phyloP scores from a whole-genome alignment of 495 filamentous ascomycete genomes.

The Gamarada debralockiae region DNA sequence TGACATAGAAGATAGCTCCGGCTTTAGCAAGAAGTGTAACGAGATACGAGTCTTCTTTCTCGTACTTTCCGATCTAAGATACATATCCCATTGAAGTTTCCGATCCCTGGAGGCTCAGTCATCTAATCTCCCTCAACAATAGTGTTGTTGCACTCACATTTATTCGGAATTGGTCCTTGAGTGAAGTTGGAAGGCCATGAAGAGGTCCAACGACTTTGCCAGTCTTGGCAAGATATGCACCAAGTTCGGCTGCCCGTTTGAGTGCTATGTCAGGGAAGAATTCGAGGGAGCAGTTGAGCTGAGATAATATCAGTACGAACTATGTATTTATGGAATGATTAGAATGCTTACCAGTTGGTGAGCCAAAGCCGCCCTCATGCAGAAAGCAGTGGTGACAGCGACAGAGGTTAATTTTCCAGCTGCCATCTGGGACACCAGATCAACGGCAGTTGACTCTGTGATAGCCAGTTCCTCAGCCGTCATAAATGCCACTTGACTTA shows the following conservation, averaged over 20 bases:
- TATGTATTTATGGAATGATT: not conserved
- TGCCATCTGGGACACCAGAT: conserved; percentile 22
- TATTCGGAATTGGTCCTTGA: conserved; percentile 66
- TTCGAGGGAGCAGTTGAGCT: conserved; percentile 62
- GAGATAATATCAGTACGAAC: not conserved
- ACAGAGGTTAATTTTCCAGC: conserved; percentile 34
- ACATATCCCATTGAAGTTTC: conserved; percentile 57
- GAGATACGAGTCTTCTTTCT: conserved; percentile 40
- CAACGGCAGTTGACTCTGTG: conserved; percentile 44
- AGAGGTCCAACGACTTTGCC: conserved; percentile 54
- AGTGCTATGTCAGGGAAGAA: conserved; percentile 61
- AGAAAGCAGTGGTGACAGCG: conserved; percentile 39
- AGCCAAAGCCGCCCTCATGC: conserved; percentile 52
- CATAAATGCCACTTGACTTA: conserved; percentile 46
- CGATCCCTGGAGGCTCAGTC: conserved; percentile 29
- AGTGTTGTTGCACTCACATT: conserved; percentile 47
- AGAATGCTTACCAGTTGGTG: conserved; percentile 55
- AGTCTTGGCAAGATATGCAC: conserved; percentile 43
- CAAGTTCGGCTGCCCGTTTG: conserved; percentile 51
- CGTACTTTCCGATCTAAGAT: conserved; percentile 48
- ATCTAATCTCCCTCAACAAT: conserved; percentile 12
- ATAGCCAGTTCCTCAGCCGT: conserved; percentile 50
- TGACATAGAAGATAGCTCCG: conserved; percentile 63
- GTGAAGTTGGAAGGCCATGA: conserved; percentile 62
- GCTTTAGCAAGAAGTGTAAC: conserved; percentile 39